phyloP scores from a whole-genome alignment of 345 rosid species.

The Corchorus olitorius region DNA sequence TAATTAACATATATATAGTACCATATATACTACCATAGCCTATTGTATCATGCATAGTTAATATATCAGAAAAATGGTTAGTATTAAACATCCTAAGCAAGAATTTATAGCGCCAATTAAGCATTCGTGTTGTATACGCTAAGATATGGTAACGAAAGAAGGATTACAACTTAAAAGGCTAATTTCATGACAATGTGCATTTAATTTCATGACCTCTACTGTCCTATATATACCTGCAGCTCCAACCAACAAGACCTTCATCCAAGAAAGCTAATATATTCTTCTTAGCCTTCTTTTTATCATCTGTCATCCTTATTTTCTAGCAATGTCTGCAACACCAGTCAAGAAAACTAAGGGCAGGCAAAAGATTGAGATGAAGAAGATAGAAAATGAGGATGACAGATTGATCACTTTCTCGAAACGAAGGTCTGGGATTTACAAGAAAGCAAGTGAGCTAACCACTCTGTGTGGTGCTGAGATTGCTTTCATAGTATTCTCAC shows the following conservation, averaged over 20 bases:
- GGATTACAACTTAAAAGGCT: not conserved
- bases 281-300: not conserved
- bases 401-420: constrained; percentile 43
- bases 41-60: not conserved
- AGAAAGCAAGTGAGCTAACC: not conserved
- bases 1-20: not conserved
- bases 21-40: not conserved
- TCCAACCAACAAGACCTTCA: not conserved
- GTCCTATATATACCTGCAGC: constrained; percentile 11
- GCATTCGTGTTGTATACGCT: not conserved
- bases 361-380: not conserved
- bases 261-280: not conserved
- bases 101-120: not conserved
- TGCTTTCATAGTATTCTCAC: too few relatives aligned
- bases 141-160: not conserved
- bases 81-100: not conserved
- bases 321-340: not conserved
- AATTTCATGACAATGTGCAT: not conserved
- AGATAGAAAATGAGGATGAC: constrained; percentile 26
- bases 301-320: not conserved
- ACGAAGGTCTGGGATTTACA: constrained; percentile 40
- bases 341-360: constrained; percentile 29
- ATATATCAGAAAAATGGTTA: too few relatives aligned
- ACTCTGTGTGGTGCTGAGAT: too few relatives aligned
- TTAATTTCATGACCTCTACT: not conserved